Evolutionary conservation across 1,284 basidiomycete genomes (phyloP).

Genomic region (Pascua sp.): DNA sequence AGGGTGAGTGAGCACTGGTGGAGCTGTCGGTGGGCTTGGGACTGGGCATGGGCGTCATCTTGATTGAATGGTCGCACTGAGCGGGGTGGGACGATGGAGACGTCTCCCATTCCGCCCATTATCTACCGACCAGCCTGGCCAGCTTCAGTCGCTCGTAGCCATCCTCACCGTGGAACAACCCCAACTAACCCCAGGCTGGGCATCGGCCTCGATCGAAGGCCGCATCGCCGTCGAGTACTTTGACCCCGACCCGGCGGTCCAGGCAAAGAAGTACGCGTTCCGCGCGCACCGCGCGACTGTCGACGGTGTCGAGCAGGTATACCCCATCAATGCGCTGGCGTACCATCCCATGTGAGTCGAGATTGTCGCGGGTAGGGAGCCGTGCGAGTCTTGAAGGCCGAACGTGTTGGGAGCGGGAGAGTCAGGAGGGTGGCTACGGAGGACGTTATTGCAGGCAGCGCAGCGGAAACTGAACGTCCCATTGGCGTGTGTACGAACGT

Average conservation of each 20-base stretch:
- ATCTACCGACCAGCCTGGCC: too few species aligned
- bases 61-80: background rate
- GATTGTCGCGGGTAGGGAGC: background rate
- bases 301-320: slow-evolving; percentile 93
- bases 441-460: too few species aligned
- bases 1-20: slow-evolving; percentile 59
- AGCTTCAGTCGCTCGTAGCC: too few species aligned
- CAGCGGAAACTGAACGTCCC: too few species aligned
- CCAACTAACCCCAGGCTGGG: slow-evolving; percentile 65
- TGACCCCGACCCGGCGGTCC: slow-evolving; percentile 68
- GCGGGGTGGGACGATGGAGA: too few species aligned
- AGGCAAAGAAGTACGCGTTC: slow-evolving; percentile 95
- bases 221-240: slow-evolving; percentile 97
- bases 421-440: too few species aligned
- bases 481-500: too few species aligned
- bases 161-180: background rate
- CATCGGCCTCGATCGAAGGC: slow-evolving; percentile 89
- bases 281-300: slow-evolving; percentile 91
- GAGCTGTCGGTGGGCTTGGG: background rate
- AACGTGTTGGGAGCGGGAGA: too few species aligned
- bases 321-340: slow-evolving; percentile 90
- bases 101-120: too few species aligned
- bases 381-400: background rate
- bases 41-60: too few species aligned
- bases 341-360: slow-evolving; percentile 77